These are phyloP conservation scores for Blastobotrys ciferrii DNA, from an alignment of 1,139 yeast genomes.

Conservation along the genomic window DNA sequence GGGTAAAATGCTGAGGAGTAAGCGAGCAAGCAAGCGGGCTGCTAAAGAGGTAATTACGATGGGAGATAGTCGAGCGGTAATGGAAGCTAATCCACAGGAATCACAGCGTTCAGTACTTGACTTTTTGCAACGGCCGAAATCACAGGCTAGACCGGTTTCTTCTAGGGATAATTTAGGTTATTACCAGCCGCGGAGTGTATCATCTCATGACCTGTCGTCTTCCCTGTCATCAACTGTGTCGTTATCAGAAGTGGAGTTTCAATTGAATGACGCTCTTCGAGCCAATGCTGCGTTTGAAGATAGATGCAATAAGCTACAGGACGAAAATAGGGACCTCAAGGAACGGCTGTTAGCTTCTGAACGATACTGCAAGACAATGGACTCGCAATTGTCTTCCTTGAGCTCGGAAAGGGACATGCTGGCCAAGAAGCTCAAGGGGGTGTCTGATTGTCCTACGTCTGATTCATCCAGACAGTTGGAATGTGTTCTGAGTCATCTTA, in stretches of 20 bases:
- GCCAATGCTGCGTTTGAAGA: slow-evolving; percentile 8
- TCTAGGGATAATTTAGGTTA: slow-evolving; percentile 5
- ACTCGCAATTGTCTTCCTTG: background rate
- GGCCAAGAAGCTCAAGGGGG: background rate
- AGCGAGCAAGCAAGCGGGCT: background rate
- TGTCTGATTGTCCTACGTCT: background rate
- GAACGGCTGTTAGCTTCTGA: slow-evolving; percentile 3
- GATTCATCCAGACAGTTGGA: slow-evolving; percentile 1
- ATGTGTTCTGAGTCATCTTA: background rate
- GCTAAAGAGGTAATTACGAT: background rate
- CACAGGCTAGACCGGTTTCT: slow-evolving; percentile 5
- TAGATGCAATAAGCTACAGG: background rate
- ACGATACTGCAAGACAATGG: background rate
- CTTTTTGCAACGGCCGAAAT: slow-evolving; percentile 1
- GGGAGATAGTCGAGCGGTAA: background rate
- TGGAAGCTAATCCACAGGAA: background rate
- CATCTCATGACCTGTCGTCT: slow-evolving; percentile 2
- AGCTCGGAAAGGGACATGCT: slow-evolving; percentile 1
- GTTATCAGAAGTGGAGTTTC: slow-evolving; percentile 5
- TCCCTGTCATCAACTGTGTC: slow-evolving; percentile 1
- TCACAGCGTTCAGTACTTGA: background rate
- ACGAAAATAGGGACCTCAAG: slow-evolving; percentile 3
- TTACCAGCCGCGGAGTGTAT: background rate
- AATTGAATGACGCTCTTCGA: slow-evolving; percentile 7
- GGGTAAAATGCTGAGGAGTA: background rate